Base-by-base conservation (phyloP, 805 yeast genomes). In the Candida silvatica region DNA sequence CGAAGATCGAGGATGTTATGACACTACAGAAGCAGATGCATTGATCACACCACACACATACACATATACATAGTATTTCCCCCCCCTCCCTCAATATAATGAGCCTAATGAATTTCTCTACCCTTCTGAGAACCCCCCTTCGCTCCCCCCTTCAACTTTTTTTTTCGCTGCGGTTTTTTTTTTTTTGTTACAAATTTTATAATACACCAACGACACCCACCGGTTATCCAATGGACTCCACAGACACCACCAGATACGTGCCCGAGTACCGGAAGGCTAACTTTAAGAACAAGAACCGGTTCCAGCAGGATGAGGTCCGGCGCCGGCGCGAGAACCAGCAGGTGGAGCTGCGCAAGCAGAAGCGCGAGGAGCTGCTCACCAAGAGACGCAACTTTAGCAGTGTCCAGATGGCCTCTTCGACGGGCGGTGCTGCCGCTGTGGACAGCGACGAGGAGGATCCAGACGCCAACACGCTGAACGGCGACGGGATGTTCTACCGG, bases 251-350 rank as follows among this genome's bases (percentile, higher is more conserved):
- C 49, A 81, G 88, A 64, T 90, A 85, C 61, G 84, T 92, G 41
- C 98, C 98, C 31, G 97, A 92, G 62, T 90, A 90, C 62, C 87
- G 98, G 63, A 85, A 96, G 62, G 87, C 97, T 28, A 85, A 81
- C 56, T 92, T 84, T 69, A 92, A 92, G 60, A 90, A 92, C 67
- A 85, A 88, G 59, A 86, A 92, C 44, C 77, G 94, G 55, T 92
- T 92, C 57, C 82, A 83, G 52, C 85, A 86, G 39, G 98, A 92
- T 58, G 98, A 92, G 68, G 76, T 92, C 51, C 84, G 98, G 62
- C 87, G 97, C 61, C 82, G 98, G 59, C 81, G 97, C 61, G 98
- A 90, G 60, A 94, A 84, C 38, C 96, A 90, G 52, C 97, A 90
- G 62, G 94, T 92, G 40, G 97, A 88, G 58, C 71, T 92, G 52